Base-by-base conservation (phyloP, 352 stramenopile species). In the Phytophthora sojae region DNA sequence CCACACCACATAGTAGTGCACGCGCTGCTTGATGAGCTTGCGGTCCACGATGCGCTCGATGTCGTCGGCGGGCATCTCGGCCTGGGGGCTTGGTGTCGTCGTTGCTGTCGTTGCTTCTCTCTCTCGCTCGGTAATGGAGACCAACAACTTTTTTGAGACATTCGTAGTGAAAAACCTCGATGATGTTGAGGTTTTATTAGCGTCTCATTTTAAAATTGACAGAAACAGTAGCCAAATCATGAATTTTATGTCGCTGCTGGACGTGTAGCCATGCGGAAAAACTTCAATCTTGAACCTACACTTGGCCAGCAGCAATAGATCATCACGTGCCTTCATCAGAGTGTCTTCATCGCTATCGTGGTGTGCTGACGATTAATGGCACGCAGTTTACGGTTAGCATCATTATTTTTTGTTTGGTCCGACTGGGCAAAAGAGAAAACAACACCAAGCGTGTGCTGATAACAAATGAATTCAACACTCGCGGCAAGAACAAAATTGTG, bases 1-100 rank as follows among this genome's bases (percentile, higher is more conserved):
- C 89, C 89, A 96, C 19, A 91, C 77, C 44, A 95, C 85, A 23
- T 90, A 82, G 76, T 96, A 96, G 72, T 95, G 85, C 69, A 96
- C 89, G 69, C 89, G 86, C 59, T 82, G 76, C 69, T 88, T 89
- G 61, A 93, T 84, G 54, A 87, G 79, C 75, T 94, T 94, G 64
- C 85, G 86, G 76, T 93, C 87, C 39, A 96, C 73, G 73, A 94
- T 95, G 69, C 83, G 77, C 49, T 93, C 86, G 71, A 95, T 94
- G 68, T 89, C 81, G 54, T 89, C 81, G 54, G 83, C 71, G 45
- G 77, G 75, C 82, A 90, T 91, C 30, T 69, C 35, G 35, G 35
- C 35, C 35, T 12, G 35, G 35, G 14, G 35, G 54, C 45, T 50
- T 25, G 6, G 30, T 37, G 17, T 26, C 55, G 32, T 53, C 14